These are phyloP conservation scores for Apiospora malaysiana DNA, from an alignment of 2,329 filamentous ascomycete genomes.

Conservation along the genomic window DNA sequence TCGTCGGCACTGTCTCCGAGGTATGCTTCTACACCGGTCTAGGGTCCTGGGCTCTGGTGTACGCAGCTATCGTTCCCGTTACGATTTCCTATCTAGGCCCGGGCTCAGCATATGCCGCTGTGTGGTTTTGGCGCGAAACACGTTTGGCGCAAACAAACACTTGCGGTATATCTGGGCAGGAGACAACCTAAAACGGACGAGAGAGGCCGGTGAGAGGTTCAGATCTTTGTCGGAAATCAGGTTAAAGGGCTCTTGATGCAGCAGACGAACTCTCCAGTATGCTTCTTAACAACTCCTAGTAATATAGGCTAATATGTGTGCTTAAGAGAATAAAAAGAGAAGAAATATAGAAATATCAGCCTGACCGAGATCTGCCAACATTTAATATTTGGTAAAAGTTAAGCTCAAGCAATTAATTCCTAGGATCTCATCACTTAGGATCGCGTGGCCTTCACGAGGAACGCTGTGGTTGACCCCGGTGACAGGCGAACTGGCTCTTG, in stretches of 20 bases:
- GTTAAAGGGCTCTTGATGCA: too few species aligned
- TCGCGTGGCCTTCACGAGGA: constrained; percentile 54
- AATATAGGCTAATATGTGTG: too few species aligned
- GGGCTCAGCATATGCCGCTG: constrained; percentile 15
- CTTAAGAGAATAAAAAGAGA: too few species aligned
- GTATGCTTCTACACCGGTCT: neutral
- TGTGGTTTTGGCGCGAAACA: constrained; percentile 23
- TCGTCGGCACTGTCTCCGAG: constrained; percentile 18
- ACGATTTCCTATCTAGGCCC: constrained; percentile 27
- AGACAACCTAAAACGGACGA: neutral
- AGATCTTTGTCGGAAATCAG: too few species aligned
- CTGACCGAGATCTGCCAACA: too few species aligned
- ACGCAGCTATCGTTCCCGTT: neutral
- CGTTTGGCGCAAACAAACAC: neutral
- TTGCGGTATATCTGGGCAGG: neutral
- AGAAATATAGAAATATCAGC: too few species aligned
- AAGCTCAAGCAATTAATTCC: too few species aligned
- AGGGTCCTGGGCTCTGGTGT: neutral
- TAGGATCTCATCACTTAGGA: neutral
- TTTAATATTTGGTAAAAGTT: too few species aligned
- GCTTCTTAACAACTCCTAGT: too few species aligned
- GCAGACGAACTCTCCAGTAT: too few species aligned
- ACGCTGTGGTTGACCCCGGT: constrained; percentile 60
- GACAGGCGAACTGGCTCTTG: constrained; percentile 54
- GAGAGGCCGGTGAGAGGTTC: neutral